Base-by-base conservation (phyloP, 257 asterid genomes). In the Solanum lycopersicoides region DNA sequence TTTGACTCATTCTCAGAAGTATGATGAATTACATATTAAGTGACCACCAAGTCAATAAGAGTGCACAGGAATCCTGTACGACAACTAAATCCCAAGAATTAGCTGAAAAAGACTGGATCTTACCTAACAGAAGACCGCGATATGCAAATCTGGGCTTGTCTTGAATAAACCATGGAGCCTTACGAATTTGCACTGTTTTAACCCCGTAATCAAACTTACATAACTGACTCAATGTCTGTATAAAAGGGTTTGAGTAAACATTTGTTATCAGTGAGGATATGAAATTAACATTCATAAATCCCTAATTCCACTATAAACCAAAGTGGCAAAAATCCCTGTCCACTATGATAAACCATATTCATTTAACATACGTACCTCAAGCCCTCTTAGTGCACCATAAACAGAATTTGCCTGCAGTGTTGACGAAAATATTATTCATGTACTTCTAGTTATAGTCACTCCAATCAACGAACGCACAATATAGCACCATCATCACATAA, bases 81-180 rank as follows among this genome's bases (percentile, higher is more conserved):
- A 6, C 41, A 39, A 41, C 35, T 75, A 25, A 39, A 75, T 75
- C 50, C 32, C 41, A 79, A 79, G 65, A 45, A 79, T 79, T 8
- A 45, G 14, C 60, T 28, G 28, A 7, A 28, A 77, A 47, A 47
- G 6, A 28, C 16, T 80, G 68, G 84, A 75, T 69, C 91, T 84
- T 89, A 96, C 99, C 99, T 63, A 96, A 91, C 92, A 93, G 9
- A 86, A 95, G 96, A 89, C 98, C 99, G 9, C 98, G 97, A 89
- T 93, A 96, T 84, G 79, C 83, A 86, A 96, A 96, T 93, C 98
- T 93, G 37, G 99, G 99, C 89, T 92, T 93, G 92, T 96, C 99
- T 91, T 94, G 93, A 86, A 96, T 90, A 91, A 91, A 95, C 99
- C 98, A 96, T 69, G 99, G 99, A 71, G 98, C 97, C 88, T 91